Base-by-base conservation (phyloP, 305 asterid genomes). In the Fraxinus xanthoxyloides region DNA sequence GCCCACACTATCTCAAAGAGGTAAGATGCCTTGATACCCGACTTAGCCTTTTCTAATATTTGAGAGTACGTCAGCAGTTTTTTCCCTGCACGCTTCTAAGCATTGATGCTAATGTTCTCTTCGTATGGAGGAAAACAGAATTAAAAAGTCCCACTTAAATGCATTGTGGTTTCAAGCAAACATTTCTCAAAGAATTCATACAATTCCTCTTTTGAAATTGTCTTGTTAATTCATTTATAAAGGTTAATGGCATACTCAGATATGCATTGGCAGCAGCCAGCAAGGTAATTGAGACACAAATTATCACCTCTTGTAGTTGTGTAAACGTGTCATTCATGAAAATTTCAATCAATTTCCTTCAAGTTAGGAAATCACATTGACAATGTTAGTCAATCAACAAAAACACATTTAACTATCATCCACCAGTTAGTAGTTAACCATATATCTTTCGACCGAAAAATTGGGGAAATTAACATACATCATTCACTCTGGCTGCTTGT, bases 401-500 rank as follows among this genome's bases (percentile, higher is more conserved):
- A 70, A 30, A 69, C 38, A 32, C 76, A 72, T 72, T 69, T 69
- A 28, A 69, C 30, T 28, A 30, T 67, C 74, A 31, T 30, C 23
- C 75, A 72, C 76, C 12, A 72, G 76, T 72, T 34, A 31, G 46
- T 32, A 17, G 46, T 31, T 17, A 72, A 72, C 12, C 26, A 72
- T 7, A 17, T 72, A 72, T 72, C 46, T 72, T 34, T 72, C 15
- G 36, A 72, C 46, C 40, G 34, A 80, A 79, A 79, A 76, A 51
- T 79, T 59, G 43, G 69, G 26, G 69, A 56, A 82, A 72, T 56
- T 72, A 77, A 88, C 99, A 86, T 91, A 97, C 99, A 79, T 97
- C 99, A 59, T 93, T 91, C 82, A 95, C 98, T 90, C 96, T 92
- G 77, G 95, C 97, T 35, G 88, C 88, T 87, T 97, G 99, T 76